Base-by-base conservation (phyloP, 2,329 filamentous ascomycete genomes). In the Penicillium sp. region DNA sequence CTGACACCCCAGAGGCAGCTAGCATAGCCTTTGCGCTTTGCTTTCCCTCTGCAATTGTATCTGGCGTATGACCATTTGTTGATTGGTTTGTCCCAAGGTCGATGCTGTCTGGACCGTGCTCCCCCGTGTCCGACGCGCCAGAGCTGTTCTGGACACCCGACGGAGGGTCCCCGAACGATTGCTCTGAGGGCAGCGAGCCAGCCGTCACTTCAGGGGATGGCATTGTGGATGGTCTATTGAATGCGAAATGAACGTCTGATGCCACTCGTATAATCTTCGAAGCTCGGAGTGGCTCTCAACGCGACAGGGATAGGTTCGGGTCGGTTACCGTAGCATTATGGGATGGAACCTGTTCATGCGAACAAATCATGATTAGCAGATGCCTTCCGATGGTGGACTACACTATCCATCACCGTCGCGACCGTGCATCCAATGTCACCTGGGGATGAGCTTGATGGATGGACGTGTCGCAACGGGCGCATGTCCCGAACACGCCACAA, bases 21-120 rank as follows among this genome's bases (percentile, higher is more conserved):
- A 85, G 76, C 50, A 84, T 76, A 38, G 82, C 81, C 70, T 82
- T 84, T 46, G 83, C 82, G 69, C 81, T 83, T 66, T 85, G 80
- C 66, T 86, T 86, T 52, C 81, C 81, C 69, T 84, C 82, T 52
- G 78, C 76, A 54, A 85, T 83, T 52, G 75, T 70, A 71, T 81
- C 78, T 11, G 66, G 54, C 35, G 58, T 49, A 13, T 64, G 57
- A 26, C 69, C 70, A 60, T 73, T 70, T 22, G 61, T 55, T 32
- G 64, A 61, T 40, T 65, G 66, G 40, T 65, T 66, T 29, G 63
- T 48, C 26, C 61, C 59, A 22, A 61, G 49, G n/a, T 64, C 67
- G 31, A 65, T 45, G 38, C 60, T 55, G 44, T 71, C 66, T 22
- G 51, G 61, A 56, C 63, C 58, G 34, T 59, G 59, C 29, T 63